phyloP scores from a whole-genome alignment of 73 alveolate genomes.

The Tetrahymena thermophila region DNA sequence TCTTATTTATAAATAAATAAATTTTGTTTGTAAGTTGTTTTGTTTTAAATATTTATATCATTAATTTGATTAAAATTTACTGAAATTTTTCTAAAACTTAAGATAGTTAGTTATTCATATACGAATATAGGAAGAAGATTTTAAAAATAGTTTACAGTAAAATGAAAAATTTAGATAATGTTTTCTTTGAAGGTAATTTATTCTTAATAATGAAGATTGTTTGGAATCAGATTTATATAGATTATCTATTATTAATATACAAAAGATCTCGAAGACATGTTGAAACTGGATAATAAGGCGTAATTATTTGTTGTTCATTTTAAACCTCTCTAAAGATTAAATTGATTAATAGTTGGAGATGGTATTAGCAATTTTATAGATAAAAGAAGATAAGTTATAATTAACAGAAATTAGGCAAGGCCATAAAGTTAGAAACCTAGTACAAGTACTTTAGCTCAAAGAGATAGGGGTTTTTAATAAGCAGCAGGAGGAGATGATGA shows the following conservation, averaged over 20 bases:
- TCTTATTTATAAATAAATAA: no score
- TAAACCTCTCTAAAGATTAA: neutral
- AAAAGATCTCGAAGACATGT: neutral
- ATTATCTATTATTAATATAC: neutral
- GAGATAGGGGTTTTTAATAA: neutral
- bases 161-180: neutral
- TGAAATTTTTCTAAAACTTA: neutral
- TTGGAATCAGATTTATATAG: neutral
- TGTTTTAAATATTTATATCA: neutral
- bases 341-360: neutral
- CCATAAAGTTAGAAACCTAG: neutral
- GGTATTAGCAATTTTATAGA: neutral
- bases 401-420: neutral
- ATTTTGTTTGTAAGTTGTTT: neutral
- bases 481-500: neutral
- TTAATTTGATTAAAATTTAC: neutral
- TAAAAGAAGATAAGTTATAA: neutral
- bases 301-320: neutral
- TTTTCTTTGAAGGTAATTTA: neutral
- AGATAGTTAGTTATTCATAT: neutral
- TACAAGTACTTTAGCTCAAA: neutral
- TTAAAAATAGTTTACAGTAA: neutral
- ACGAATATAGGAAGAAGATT: neutral
- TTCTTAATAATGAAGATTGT: neutral
- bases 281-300: neutral